Evolutionary conservation across 345 rosid genomes (phyloP), one percentile per base, ranked within the genome.

Genomic region (Gossypium herbaceum): DNA sequence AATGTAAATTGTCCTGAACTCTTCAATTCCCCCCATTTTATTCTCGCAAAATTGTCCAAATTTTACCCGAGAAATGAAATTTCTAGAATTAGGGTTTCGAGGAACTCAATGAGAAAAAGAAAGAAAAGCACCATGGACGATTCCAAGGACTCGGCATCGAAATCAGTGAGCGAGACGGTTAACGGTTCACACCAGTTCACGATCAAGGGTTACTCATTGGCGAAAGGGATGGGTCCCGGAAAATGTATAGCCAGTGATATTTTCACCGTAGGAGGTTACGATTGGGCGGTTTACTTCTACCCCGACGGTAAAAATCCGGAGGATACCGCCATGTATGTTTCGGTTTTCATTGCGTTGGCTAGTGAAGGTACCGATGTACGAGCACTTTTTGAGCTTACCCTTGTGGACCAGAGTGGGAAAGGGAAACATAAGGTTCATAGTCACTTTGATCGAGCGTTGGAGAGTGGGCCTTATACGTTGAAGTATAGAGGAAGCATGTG

Each of bases 401-500:
- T 96, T 25, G 80, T 92, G 75, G 99, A 96, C 81, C 99, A 93
- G 88, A 93, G 97, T 20, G 99, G 95, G 15, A 91, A 89, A 76
- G 98, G 87, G 73, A 87, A 86, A 76, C 98, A 96, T 45, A 92
- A 93, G 82, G 90, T 93, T 39, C 97, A 93, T 24, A 93, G 97
- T 81, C 99, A 93, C 76, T 96, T 96, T 68, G 94, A 90, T 83
- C 88, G 98, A 1, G 85, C 98, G n/a, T 84, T 96, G 16, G 98
- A 90, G 74, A 85, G 97, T 62, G 98, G 99, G 2, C 99, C 99
- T 20, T 89, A 92, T 69, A 81, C 94, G 1, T 85, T 96, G 75
- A 90, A 90, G 86, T 87, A 86, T 73, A 87, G 88, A 77, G 97
- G 98, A 11, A 90, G 94, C 94, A 96, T 96, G 98, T 96, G 99